Base-by-base conservation (phyloP, 176 grass and related monocot species). In the Echinochloa phyllopogon region DNA sequence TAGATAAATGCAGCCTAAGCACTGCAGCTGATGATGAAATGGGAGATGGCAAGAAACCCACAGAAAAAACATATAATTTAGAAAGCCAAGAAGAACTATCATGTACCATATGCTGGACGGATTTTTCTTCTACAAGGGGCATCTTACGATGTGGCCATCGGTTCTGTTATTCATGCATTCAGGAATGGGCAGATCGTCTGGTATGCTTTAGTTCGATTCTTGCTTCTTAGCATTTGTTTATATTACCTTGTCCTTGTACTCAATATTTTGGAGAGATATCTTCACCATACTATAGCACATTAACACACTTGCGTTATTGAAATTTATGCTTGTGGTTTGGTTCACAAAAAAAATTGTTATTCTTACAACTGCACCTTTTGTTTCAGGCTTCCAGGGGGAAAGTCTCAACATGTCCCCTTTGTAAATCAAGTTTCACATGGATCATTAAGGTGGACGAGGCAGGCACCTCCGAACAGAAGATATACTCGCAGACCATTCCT, bases 81-180 rank as follows among this genome's bases (percentile, higher is more conserved):
- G 73, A 83, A 78, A 87, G 45, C 62, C 87, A 94, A 70, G 47
- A 40, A 33, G 91, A 88, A 51, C 72, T 98, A 76, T 98, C 96
- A 74, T 98, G 96, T 75, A 93, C 90, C 24, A 98, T 98, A 88
- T 95, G 96, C 65, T 98, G 85, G 93, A 98, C 96, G 44, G 89
- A 95, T 49, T 98, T 95, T 74, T 95, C 79, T 74, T 88, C 91
- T 64, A 85, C 76, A 63, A 93, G 96, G 77, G 96, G 91, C 42
- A 92, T 95, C 87, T 95, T 98, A 88, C 91, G 79, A 67, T 98
- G 96, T 87, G 93, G 96, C 48, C 96, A 98, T 77, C 75, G 96
- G 48, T 98, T 98, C 68, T 98, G 96, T 86, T 98, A 90, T 76
- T 88, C 87, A 69, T 98, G 96, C 87, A 98, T 98, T 76, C 87